Conservation (phyloP, 306 rosid species). For the Heteromeles arbutifolia region DNA sequence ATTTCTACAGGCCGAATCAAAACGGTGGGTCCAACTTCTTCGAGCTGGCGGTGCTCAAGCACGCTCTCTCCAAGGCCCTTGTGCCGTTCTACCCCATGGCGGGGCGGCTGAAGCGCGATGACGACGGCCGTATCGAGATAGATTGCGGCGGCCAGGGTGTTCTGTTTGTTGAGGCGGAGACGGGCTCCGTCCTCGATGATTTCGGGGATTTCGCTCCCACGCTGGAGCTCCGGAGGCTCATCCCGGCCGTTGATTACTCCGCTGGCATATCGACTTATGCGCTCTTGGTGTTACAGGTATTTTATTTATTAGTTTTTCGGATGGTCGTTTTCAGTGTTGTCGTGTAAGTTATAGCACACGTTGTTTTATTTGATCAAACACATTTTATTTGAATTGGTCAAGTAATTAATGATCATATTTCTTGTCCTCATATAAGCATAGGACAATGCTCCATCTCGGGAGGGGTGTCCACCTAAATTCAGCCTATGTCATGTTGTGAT, state of each 20-base stretch:
- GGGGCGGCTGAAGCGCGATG: conserved; percentile 60
- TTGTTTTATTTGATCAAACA: too few species aligned
- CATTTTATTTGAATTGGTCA: too few species aligned
- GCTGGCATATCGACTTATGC: conserved; percentile 55
- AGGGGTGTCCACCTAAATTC: too few species aligned
- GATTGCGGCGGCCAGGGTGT: conserved; percentile 68
- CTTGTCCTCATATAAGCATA: too few species aligned
- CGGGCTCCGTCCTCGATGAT: conserved; percentile 41
- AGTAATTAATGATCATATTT: too few species aligned
- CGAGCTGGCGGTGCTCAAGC: conserved; percentile 41
- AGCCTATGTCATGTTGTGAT: too few species aligned
- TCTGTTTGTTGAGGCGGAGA: conserved; percentile 64
- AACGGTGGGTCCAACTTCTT: conserved; percentile 41
- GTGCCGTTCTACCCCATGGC: conserved; percentile 81
- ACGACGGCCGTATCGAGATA: conserved; percentile 72
- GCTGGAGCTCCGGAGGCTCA: conserved; percentile 68
- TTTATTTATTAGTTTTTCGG: not conserved
- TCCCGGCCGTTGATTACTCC: conserved; percentile 66
- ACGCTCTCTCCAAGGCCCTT: conserved; percentile 56
- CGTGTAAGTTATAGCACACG: too few species aligned
- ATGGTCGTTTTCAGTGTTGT: too few species aligned
- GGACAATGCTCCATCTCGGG: too few species aligned
- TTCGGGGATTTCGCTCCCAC: conserved; percentile 87
- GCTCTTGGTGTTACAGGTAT: conserved; percentile 64
- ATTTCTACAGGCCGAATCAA: conserved; percentile 40